Conservation (phyloP, 2,329 filamentous ascomycete species). For the Pseudonectria foliicola region DNA sequence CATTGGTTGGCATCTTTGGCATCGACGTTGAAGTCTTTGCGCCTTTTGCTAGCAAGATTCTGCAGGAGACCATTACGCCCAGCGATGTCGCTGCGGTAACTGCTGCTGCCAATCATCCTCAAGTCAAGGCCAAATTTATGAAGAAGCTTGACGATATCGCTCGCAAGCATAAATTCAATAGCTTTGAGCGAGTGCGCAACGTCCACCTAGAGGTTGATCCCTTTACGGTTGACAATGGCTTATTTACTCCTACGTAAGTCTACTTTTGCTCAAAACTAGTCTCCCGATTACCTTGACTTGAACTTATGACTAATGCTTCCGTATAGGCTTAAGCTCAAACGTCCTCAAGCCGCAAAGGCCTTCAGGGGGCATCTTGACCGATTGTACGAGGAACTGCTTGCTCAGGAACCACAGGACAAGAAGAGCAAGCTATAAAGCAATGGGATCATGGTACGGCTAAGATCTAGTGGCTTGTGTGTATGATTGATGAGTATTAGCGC, state of each 20-base stretch:
- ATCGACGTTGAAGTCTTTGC: conserved; percentile 81
- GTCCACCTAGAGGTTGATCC: conserved; percentile 75
- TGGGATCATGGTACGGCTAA: background rate
- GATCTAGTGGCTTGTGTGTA: background rate
- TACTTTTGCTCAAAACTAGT: background rate
- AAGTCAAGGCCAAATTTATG: conserved; percentile 67
- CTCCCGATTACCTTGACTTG: background rate
- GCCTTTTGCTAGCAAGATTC: conserved; percentile 67
- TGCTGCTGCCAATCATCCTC: conserved; percentile 58
- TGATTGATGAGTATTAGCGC: background rate
- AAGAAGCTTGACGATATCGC: conserved; percentile 73
- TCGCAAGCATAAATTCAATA: conserved; percentile 82
- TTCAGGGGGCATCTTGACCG: conserved; percentile 46
- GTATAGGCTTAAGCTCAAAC: conserved; percentile 57
- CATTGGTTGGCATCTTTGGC: conserved; percentile 80
- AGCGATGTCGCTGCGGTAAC: conserved; percentile 62
- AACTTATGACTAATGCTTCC: conserved; percentile 12
- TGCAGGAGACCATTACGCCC: conserved; percentile 58
- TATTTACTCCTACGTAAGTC: conserved; percentile 80
- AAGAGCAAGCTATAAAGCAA: conserved; percentile 20
- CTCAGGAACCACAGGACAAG: conserved; percentile 6
- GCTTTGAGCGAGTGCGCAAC: conserved; percentile 76
- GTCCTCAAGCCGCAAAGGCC: conserved; percentile 46
- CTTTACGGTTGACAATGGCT: conserved; percentile 87
- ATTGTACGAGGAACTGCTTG: conserved; percentile 47